Evolutionary conservation across 148 eudicot genomes (phyloP).

Genomic region (Arctostaphylos glauca): DNA sequence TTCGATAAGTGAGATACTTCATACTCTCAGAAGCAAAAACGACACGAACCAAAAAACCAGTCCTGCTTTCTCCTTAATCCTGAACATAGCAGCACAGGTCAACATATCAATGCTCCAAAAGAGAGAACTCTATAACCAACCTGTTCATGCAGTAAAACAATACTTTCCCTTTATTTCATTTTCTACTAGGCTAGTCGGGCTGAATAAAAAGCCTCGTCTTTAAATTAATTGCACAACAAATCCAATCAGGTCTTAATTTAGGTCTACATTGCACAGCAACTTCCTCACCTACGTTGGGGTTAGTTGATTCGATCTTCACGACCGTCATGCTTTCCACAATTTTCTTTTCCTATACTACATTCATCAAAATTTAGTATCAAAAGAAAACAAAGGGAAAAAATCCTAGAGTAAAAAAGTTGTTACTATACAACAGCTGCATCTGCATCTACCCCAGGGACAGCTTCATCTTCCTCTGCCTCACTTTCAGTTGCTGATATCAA

Average conservation of each 20-base stretch:
- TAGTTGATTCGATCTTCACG: not conserved
- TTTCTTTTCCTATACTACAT: not conserved
- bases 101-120: not conserved
- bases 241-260: too few relatives aligned
- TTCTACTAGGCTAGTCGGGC: not conserved
- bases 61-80: not conserved
- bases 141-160: not conserved
- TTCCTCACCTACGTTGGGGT: not conserved
- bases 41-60: not conserved
- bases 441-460: conserved; percentile 7
- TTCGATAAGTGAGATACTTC: not conserved
- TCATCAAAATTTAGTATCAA: not conserved
- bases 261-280: not conserved
- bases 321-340: not conserved
- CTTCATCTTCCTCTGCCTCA: conserved; percentile 46
- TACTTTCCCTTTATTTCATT: not conserved
- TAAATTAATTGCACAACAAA: not conserved
- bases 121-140: not conserved
- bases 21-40: not conserved
- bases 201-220: not conserved
- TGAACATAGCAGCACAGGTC: not conserved
- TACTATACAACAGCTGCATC: conserved; percentile 19
- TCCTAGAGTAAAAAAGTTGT: not conserved
- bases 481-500: conserved; percentile 65
- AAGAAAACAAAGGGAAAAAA: not conserved